These are phyloP conservation scores for Discostella stelligeroides DNA, from an alignment of 108 stramenopile species.

Conservation along the genomic window DNA sequence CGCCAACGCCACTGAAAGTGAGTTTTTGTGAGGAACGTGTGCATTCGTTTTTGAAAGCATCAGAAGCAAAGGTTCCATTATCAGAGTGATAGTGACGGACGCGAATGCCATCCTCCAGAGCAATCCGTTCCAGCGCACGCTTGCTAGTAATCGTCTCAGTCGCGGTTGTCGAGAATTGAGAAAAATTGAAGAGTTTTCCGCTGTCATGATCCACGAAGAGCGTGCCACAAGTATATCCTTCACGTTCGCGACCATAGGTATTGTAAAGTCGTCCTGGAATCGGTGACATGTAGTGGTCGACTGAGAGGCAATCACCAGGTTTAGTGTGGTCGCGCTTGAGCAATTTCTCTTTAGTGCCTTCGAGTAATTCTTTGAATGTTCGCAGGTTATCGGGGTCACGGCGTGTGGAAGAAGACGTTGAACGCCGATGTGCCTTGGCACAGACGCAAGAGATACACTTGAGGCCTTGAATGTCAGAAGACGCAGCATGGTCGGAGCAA, in stretches of 20 bases:
- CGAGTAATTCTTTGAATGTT: neutral
- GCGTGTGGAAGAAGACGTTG: neutral
- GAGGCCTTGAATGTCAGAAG: neutral
- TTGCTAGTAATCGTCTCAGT: conserved; percentile 50
- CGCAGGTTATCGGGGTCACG: too few relatives aligned
- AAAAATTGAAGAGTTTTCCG: conserved; percentile 14
- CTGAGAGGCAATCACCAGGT: conserved; percentile 47
- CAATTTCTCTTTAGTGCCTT: neutral
- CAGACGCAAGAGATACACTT: conserved; percentile 1
- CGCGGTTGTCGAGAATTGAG: conserved; percentile 36
- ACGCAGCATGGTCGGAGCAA: neutral
- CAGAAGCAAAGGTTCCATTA: too few relatives aligned
- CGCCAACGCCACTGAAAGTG: too few relatives aligned
- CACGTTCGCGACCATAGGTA: too few relatives aligned
- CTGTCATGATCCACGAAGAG: too few relatives aligned
- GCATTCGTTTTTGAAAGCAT: too few relatives aligned
- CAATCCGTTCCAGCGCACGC: conserved; percentile 27
- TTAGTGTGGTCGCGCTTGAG: conserved; percentile 4
- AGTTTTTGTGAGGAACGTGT: conserved; percentile 70
- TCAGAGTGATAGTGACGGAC: conserved; percentile 4
- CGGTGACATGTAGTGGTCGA: conserved; percentile 43
- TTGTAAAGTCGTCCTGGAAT: conserved; percentile 48
- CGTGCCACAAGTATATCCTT: too few relatives aligned
- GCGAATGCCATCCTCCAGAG: conserved; percentile 6
- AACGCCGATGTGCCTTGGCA: neutral